Conservation (phyloP, 805 yeast species). For the Candida maltosa region DNA sequence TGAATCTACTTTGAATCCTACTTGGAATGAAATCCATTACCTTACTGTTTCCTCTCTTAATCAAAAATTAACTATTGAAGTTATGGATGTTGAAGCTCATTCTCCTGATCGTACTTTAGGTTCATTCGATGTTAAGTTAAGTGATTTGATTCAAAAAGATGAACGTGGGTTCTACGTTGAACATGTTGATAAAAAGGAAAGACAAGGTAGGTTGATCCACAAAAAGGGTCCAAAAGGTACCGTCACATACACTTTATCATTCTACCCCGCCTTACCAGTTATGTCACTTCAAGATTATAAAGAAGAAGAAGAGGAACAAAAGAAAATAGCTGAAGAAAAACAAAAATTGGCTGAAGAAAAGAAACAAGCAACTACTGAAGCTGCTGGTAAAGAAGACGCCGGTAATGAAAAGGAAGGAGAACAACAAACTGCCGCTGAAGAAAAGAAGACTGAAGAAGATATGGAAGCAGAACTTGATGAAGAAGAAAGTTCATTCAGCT, state of each 20-base stretch:
- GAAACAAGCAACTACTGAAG: slow-evolving; percentile 8
- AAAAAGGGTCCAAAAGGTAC: slow-evolving; percentile 84
- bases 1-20: slow-evolving; percentile 70
- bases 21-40: slow-evolving; percentile 80
- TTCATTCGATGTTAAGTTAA: slow-evolving; percentile 64
- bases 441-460: slow-evolving; percentile 12
- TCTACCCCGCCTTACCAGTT: slow-evolving; percentile 83
- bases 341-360: slow-evolving; percentile 27
- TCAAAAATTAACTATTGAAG: slow-evolving; percentile 81
- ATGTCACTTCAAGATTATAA: slow-evolving; percentile 68
- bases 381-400: slow-evolving; percentile 4
- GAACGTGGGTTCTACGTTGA: slow-evolving; percentile 63
- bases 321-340: slow-evolving; percentile 33
- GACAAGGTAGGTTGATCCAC: slow-evolving; percentile 61
- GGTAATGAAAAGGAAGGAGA: slow-evolving; percentile 8
- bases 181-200: slow-evolving; percentile 51
- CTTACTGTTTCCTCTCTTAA: slow-evolving; percentile 79
- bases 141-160: slow-evolving; percentile 63
- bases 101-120: slow-evolving; percentile 89
- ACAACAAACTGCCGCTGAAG: slow-evolving; percentile 3
- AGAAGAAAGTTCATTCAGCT: slow-evolving; percentile 25
- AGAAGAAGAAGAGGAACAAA: slow-evolving; percentile 46
- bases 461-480: slow-evolving; percentile 37
- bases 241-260: slow-evolving; percentile 69
- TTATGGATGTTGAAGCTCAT: slow-evolving; percentile 81